Conservation (phyloP, 2,329 filamentous ascomycete genomes). For the Apiospora malaysiana region DNA sequence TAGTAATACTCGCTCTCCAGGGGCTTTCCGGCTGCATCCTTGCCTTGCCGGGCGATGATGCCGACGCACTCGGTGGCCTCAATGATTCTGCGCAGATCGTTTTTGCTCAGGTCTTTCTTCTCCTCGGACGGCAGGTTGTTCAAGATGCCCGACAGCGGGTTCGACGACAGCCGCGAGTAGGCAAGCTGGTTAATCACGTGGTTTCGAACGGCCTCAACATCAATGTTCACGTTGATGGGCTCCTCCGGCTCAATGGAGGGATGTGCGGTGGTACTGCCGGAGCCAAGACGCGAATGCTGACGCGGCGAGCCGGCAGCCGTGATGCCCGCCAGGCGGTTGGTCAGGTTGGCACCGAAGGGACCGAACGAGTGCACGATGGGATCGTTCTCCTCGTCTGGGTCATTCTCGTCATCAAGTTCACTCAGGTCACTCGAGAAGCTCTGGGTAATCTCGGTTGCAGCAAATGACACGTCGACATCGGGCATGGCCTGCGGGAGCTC, state of each 20-base stretch:
- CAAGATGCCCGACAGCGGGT: slow-evolving; percentile 87
- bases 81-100: slow-evolving; percentile 73
- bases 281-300: slow-evolving; percentile 35
- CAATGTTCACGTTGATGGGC: slow-evolving; percentile 38
- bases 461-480: slow-evolving; percentile 47
- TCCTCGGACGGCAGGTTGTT: slow-evolving; percentile 78
- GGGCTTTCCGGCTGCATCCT: slow-evolving; percentile 91
- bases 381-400: slow-evolving; percentile 93
- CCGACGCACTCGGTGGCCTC: slow-evolving; percentile 81
- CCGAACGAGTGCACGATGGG: slow-evolving; percentile 92
- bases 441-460: slow-evolving; percentile 55
- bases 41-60: slow-evolving; percentile 87
- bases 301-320: slow-evolving; percentile 68
- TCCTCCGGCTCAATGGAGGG: slow-evolving; percentile 37
- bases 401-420: slow-evolving; percentile 66
- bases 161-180: slow-evolving; percentile 90
- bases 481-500: slow-evolving; percentile 45
- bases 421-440: slow-evolving; percentile 65
- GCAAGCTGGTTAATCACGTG: slow-evolving; percentile 96
- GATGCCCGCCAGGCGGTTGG: slow-evolving; percentile 82
- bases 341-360: slow-evolving; percentile 84
- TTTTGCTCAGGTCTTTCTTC: slow-evolving; percentile 63
- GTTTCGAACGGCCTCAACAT: slow-evolving; percentile 67
- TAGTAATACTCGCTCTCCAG: slow-evolving; percentile 99
- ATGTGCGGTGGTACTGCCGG: slow-evolving; percentile 32